Conservation (phyloP, 169 alveolate genomes). For the Miamiensis avidus region DNA sequence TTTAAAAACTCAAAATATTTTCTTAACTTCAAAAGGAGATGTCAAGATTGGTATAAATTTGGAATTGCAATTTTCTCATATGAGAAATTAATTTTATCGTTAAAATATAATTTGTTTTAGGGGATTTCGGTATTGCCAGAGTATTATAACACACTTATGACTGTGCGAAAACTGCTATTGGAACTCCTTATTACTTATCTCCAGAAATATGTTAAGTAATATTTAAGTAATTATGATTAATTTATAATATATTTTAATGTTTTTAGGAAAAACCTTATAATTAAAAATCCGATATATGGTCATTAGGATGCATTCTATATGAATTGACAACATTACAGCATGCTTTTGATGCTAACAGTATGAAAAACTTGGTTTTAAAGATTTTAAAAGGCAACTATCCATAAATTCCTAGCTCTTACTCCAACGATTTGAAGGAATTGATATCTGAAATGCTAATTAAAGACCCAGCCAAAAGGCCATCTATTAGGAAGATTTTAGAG, state of each 20-base stretch:
- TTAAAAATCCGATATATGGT: slow-evolving; percentile 74
- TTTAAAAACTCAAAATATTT: slow-evolving; percentile 80
- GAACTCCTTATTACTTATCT: slow-evolving; percentile 76
- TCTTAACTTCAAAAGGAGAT: slow-evolving; percentile 64
- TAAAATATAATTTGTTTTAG: not conserved
- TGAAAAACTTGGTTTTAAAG: slow-evolving; percentile 79
- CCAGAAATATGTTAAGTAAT: slow-evolving; percentile 74
- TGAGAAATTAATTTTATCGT: too few species aligned
- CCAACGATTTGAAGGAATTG: slow-evolving; percentile 61
- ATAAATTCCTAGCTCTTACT: slow-evolving; percentile 73
- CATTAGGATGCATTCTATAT: slow-evolving; percentile 77
- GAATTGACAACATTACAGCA: slow-evolving; percentile 75
- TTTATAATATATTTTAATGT: too few species aligned
- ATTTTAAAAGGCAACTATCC: slow-evolving; percentile 84
- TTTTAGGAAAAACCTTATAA: slow-evolving; percentile 62
- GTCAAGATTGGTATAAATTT: slow-evolving; percentile 62
- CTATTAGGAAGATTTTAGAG: slow-evolving; percentile 72
- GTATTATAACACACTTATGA: slow-evolving; percentile 69
- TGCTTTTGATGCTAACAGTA: slow-evolving; percentile 77
- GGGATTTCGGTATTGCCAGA: slow-evolving; percentile 81
- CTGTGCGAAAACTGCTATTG: slow-evolving; percentile 76
- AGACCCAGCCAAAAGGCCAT: slow-evolving; percentile 79
- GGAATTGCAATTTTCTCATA: not conserved
- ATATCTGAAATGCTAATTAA: slow-evolving; percentile 81
- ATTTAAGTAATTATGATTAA: too few species aligned